Evolutionary conservation across 805 yeast species (phyloP), one percentile per base, ranked within the genome.

Genomic region (Debaryomyces maramus): DNA sequence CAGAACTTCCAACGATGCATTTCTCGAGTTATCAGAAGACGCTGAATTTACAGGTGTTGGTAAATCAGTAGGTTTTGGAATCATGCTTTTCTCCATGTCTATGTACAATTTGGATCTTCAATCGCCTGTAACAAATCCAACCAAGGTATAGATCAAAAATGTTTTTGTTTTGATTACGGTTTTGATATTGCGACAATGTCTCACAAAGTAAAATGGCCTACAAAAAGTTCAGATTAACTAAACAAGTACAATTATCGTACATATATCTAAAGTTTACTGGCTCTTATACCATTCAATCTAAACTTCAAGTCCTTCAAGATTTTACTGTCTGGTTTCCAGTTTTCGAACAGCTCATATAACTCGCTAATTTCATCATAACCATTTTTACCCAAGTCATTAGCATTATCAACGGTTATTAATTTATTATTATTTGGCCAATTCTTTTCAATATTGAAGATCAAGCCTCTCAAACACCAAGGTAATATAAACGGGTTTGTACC

Each of bases 381-480:
- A 27, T 61, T 60, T 38, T 56, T 51, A 16, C 60, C 46, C 53
- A 57, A 16, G 11, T 60, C 64, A 20, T 48, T 61, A 52, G 54
- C 71, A 47, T 41, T 68, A 48, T 50, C 53, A 50, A 56, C 56
- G 48, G 62, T 32, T 38, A 55, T 38, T 47, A 52, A 57, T 31
- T 61, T 62, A 39, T 68, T 66, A 9, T 81, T 81, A 35, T 60
- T 60, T 15, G 76, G 69, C 62, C 72, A 64, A 46, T 69, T 74
- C 45, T 60, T 70, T 42, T 73, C 75, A 0, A 83, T 74, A 48
- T 69, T 95, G 47, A 78, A 81, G 21, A 89, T 62, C 32, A 91
- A 65, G 0, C 97, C 96, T 32, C 96, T 67, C 65, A 89, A 77
- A 52, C 95, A 85, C 97, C 97, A 91, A 1, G 98, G 98, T 27